phyloP scores from a whole-genome alignment of 192 early-diverging fungal genomes.

The Obelidium mucronatum region DNA sequence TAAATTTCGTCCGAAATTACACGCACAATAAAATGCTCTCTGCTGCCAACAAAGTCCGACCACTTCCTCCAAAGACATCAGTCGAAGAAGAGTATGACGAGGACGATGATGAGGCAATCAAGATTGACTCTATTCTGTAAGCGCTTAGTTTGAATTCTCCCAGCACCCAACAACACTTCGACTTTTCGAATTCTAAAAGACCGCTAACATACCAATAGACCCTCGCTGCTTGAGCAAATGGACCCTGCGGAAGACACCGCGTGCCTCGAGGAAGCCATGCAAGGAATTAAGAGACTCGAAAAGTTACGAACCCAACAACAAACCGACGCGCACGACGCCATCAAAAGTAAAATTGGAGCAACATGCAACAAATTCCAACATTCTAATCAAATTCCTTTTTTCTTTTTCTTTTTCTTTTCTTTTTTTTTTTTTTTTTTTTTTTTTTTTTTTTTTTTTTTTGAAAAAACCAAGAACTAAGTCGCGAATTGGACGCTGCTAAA shows the following conservation, averaged over 20 bases:
- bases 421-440: not conserved
- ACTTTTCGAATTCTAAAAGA: not conserved
- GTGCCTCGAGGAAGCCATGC: not conserved
- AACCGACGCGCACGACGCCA: too few relatives aligned
- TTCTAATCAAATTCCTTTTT: too few relatives aligned
- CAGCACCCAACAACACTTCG: not conserved
- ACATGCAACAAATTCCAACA: too few relatives aligned
- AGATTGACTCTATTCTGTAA: not conserved
- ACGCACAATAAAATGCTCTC: not conserved
- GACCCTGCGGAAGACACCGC: slow-evolving; percentile 5
- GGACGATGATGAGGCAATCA: not conserved
- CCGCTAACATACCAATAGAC: not conserved
- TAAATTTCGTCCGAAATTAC: not conserved
- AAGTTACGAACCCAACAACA: not conserved
- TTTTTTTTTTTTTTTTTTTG: too few relatives aligned
- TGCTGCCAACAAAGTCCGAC: not conserved
- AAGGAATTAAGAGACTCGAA: not conserved
- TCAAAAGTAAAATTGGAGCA: not conserved
- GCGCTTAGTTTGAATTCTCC: not conserved
- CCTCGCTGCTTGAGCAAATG: slow-evolving; percentile 12
- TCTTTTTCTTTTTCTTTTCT: not conserved
- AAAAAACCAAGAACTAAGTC: not conserved
- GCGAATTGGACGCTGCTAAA: slow-evolving; percentile 4
- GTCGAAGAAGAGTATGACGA: not conserved
- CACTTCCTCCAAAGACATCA: not conserved